Conservation (phyloP, 805 yeast genomes). For the Candida easanensis region DNA sequence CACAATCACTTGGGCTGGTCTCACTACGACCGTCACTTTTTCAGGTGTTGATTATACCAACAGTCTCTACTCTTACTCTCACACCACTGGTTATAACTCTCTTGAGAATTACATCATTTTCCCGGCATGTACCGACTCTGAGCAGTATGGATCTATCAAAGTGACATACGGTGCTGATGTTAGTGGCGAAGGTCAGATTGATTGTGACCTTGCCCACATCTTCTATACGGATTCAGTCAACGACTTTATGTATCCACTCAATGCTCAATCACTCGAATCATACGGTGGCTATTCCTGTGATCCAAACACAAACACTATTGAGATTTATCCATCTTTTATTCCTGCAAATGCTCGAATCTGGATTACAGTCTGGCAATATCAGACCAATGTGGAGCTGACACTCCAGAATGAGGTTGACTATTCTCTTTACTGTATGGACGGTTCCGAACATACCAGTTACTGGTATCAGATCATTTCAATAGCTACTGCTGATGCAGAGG, state of each 20-base stretch:
- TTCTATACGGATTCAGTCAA: constrained; percentile 30
- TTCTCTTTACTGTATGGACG: constrained; percentile 14
- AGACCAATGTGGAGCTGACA: constrained; percentile 2
- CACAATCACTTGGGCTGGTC: constrained; percentile 24
- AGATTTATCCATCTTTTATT: constrained; percentile 18
- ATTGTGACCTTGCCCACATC: constrained; percentile 21
- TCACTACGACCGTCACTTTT: constrained; percentile 29
- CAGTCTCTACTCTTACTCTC: constrained; percentile 26
- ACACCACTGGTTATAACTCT: constrained; percentile 31
- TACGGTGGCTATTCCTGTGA: too few species aligned
- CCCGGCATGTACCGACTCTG: constrained; percentile 29
- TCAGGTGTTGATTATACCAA: constrained; percentile 13
- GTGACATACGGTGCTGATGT: constrained; percentile 19
- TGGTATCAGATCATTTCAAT: constrained; percentile 7
- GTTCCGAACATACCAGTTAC: constrained; percentile 1
- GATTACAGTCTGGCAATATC: constrained; percentile 32
- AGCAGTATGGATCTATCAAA: constrained; percentile 19
- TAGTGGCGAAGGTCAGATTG: not conserved
- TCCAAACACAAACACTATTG: too few species aligned
- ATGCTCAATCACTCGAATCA: constrained; percentile 4
- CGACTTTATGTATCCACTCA: constrained; percentile 33
- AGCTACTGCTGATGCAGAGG: constrained; percentile 20
- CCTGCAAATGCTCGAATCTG: constrained; percentile 29
- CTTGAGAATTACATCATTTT: constrained; percentile 33
- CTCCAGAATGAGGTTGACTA: constrained; percentile 12